A percentile compares a stretch with the other conserved stretches of the same genome.
These are phyloP conservation scores for Aspergillus kassunensis DNA, from an alignment of 495 filamentous ascomycete genomes.

Conservation along the genomic window DNA sequence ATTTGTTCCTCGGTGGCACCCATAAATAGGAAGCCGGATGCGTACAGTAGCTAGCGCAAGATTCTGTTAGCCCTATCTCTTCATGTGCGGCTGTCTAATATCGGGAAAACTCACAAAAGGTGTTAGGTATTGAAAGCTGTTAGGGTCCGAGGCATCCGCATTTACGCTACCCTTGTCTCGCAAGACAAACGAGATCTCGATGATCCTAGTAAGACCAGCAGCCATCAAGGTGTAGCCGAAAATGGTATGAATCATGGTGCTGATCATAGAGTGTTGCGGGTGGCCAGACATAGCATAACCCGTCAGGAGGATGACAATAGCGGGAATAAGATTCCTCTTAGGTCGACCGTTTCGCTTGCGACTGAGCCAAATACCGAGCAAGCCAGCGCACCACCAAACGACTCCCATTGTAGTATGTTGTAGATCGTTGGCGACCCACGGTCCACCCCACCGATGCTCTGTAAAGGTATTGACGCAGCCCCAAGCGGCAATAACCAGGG, in stretches of 20 bases:
- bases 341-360: slow-evolving; percentile 75
- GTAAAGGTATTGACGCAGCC: slow-evolving; percentile 98
- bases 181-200: slow-evolving; percentile 88
- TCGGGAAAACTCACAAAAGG: slow-evolving; percentile 68
- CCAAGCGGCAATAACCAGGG: slow-evolving; percentile 84
- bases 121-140: slow-evolving; percentile 90
- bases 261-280: slow-evolving; percentile 75
- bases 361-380: slow-evolving; percentile 90
- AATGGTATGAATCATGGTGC: slow-evolving; percentile 83
- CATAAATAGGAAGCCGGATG: slow-evolving; percentile 96
- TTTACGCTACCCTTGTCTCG: slow-evolving; percentile 60
- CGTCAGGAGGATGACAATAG: slow-evolving; percentile 82
- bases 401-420: slow-evolving; percentile 98
- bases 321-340: slow-evolving; percentile 89
- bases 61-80: slow-evolving; percentile 12
- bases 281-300: slow-evolving; percentile 95
- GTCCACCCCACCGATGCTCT: slow-evolving; percentile 86
- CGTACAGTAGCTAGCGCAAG: slow-evolving; percentile 72
- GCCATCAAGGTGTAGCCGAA: slow-evolving; percentile 97
- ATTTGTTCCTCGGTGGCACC: slow-evolving; percentile 96
- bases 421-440: slow-evolving; percentile 92
- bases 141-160: slow-evolving; percentile 58
- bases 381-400: slow-evolving; percentile 92
- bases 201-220: slow-evolving; percentile 75
- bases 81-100: background rate